Percentiles rank a stretch among this genome's conserved stretches.
phyloP scores from a whole-genome alignment of 2,329 filamentous ascomycete genomes.

The Keithomyces neogunnii region DNA sequence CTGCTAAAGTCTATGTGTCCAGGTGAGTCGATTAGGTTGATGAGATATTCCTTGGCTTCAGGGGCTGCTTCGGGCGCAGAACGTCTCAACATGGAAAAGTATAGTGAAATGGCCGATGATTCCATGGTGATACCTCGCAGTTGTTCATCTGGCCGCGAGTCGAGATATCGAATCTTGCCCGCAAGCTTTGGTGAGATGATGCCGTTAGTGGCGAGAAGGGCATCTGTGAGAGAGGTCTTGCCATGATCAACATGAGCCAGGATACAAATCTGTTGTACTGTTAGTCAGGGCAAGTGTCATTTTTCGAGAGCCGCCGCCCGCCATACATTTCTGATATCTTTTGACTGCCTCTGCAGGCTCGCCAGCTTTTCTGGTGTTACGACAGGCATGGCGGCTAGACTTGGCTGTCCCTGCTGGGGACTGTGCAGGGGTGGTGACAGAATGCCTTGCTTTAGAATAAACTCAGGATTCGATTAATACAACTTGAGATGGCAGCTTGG shows the following conservation, averaged over 20 bases:
- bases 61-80: conserved; percentile 58
- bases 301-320: background rate
- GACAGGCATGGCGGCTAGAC: conserved; percentile 65
- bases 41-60: conserved; percentile 78
- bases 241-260: conserved; percentile 96
- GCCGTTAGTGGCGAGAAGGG: conserved; percentile 94
- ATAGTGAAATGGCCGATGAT: conserved; percentile 93
- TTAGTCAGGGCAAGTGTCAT: background rate
- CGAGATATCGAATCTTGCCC: conserved; percentile 95
- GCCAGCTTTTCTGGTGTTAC: conserved; percentile 87
- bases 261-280: conserved; percentile 67
- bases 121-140: conserved; percentile 99
- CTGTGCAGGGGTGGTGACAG: background rate
- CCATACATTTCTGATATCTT: conserved; percentile 86
- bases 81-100: conserved; percentile 83
- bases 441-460: background rate
- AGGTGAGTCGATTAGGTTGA: conserved; percentile 96
- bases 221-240: conserved; percentile 94
- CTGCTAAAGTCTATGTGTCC: conserved; percentile 99
- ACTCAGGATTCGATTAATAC: background rate
- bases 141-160: conserved; percentile 94
- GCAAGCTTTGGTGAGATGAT: conserved; percentile 98
- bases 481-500: background rate
- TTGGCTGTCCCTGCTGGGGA: background rate
- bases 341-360: conserved; percentile 76